Base-by-base conservation (phyloP, 1,284 basidiomycete genomes). In the Paramarasmius palmivorus region DNA sequence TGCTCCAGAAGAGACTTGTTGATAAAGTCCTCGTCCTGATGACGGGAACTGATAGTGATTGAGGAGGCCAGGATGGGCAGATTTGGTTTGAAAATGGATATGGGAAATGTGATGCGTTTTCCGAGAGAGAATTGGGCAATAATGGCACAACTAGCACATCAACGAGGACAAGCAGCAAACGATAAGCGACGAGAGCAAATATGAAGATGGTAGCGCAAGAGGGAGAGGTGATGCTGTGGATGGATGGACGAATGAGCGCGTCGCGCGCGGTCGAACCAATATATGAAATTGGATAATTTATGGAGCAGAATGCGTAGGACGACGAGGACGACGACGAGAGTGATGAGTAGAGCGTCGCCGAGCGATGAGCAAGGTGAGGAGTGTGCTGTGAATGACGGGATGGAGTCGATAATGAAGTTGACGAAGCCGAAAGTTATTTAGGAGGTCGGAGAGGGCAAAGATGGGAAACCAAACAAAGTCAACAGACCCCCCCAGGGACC, bases 1-100 rank as follows among this genome's bases (percentile, higher is more conserved):
- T 83, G 86, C 68, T 88, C 89, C 60, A 92, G 73, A 55, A 92
- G 78, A 52, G 88, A 90, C 66, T 84, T 84, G 73, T 91, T 91
- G 67, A 92, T 90, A 63, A 84, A 84, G 71, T 87, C 88, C 79
- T 91, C 88, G 82, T 88, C 89, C 55, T 76, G 68, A 55, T 67
- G 73, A 60, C 64, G 65, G 53, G 63, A 61, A 38, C 66, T 67
- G 52, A 68, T 70, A 56, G 67, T 67, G 59, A 70, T 67, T 58
- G 68, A 73, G 65, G 84, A 73, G 72, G 85, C 85, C 86, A 89
- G 84, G 69, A 66, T 84, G 79, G 73, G 78, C 74, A 76, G 70
- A 58, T 61, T 62, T 55, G 52, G 52, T 62, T 59, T 53, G 59
- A 66, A 65, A 66, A 67, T 65, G 66, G 55, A 59, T 55, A 54